phyloP scores from a whole-genome alignment of 2,329 filamentous ascomycete genomes.

The Penicillium sp. region DNA sequence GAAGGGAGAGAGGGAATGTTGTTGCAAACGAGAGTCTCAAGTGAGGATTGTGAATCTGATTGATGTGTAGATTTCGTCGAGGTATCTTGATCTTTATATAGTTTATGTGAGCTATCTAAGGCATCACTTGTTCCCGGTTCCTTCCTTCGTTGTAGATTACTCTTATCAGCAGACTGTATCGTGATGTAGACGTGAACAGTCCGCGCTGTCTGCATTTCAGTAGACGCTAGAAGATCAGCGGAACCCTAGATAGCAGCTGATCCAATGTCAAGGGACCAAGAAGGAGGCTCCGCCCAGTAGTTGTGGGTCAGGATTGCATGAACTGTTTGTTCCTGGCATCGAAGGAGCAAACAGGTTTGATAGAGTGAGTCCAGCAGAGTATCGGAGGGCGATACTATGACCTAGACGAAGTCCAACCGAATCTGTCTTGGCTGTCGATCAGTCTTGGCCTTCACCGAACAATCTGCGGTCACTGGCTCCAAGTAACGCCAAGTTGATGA shows the following conservation, averaged over 20 bases:
- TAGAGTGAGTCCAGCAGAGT: neutral
- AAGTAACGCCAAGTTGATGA: neutral
- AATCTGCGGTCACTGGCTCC: neutral
- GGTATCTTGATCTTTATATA: constrained; percentile 11
- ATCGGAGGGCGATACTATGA: neutral
- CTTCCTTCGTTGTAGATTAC: neutral
- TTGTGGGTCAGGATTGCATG: constrained; percentile 1
- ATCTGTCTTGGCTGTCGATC: constrained; percentile 18
- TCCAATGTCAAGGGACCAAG: neutral
- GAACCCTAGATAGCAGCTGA: constrained; percentile 17
- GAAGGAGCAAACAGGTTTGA: neutral
- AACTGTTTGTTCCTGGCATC: neutral
- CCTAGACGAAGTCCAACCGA: constrained; percentile 12
- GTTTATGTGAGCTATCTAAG: neutral
- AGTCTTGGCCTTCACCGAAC: constrained; percentile 3
- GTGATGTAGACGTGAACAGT: constrained; percentile 5
- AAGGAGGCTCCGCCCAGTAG: neutral
- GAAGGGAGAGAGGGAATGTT: neutral
- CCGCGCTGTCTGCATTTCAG: neutral
- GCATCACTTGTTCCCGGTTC: neutral
- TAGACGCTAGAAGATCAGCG: constrained; percentile 7
- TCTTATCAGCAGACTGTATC: constrained; percentile 4
- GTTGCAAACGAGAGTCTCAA: neutral
- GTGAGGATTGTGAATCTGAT: neutral
- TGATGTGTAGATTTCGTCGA: neutral